Percentiles rank a stretch among this genome's conserved stretches.
phyloP scores from a whole-genome alignment of 2,329 filamentous ascomycete species.

The Coniochaeta sp. region DNA sequence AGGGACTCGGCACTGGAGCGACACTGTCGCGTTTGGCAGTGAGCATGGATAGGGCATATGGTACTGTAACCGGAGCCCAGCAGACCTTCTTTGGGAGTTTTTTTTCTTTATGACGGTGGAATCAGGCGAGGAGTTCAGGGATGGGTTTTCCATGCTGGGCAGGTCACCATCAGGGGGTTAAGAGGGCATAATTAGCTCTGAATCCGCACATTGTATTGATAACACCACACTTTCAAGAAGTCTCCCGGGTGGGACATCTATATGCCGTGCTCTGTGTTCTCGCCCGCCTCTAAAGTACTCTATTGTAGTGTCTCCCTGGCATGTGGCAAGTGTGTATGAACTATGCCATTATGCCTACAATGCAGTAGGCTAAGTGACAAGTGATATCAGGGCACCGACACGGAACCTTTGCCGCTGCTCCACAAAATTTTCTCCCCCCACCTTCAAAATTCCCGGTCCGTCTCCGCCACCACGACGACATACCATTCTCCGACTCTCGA shows the following conservation, averaged over 20 bases:
- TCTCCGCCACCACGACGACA: constrained; percentile 4
- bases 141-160: not conserved
- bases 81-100: not conserved
- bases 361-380: no score
- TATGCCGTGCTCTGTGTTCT: no score
- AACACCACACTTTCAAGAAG: not conserved
- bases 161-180: not conserved
- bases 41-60: not conserved
- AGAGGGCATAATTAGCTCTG: not conserved
- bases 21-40: not conserved
- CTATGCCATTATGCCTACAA: no score
- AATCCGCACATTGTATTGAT: not conserved
- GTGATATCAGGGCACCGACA: not conserved
- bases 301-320: no score
- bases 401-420: not conserved
- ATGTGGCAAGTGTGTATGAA: no score
- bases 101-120: not conserved
- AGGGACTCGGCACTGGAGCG: not conserved
- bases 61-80: not conserved
- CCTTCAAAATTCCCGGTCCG: constrained; percentile 17
- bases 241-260: not conserved
- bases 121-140: not conserved
- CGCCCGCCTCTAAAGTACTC: not conserved
- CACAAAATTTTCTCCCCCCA: constrained; percentile 15
- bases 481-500: not conserved